Evolutionary conservation across 2,329 filamentous ascomycete genomes (phyloP), one percentile per base, ranked within the genome.

Genomic region (Xylaria sp.): DNA sequence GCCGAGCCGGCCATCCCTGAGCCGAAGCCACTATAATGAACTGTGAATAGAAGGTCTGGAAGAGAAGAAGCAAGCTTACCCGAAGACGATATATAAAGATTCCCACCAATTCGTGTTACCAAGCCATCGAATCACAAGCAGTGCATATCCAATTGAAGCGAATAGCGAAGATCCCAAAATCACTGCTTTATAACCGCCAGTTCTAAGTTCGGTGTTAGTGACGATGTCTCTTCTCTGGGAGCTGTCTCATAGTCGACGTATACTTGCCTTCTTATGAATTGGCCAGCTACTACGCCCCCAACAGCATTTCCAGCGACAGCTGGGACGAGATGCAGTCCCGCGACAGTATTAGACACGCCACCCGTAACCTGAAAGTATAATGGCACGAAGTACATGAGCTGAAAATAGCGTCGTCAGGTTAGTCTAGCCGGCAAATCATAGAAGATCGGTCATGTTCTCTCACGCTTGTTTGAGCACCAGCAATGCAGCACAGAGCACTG

Each of bases 301-400:
- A 87, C 66, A 0, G 90, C 86, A 71, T 93, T 92, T 0, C 90
- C 90, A 0, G 86, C 77, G 0, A 93, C 89, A 0, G 90, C 87
- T 0, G 90, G 90, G 45, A 92, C 83, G 0, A 93, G 79, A 71
- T 92, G 88, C 0, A 85, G 77, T 0, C 85, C 85, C 0, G 90
- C 88, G 1, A 81, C 78, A 0, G 89, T 88, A 50, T 85, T 87
- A 0, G 86, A 87, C 2, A 83, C 84, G 0, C 82, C 79, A 5
- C 84, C 79, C 0, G 89, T 89, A 0, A 90, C 85, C 64, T 91
- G 87, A 69, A 92, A 93, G 77, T 92, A 92, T 0, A 92, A 77
- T 0, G 90, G 90, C 0, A 92, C 84, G 0, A 85, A 84, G 61
- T 88, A 89, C 86, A 92, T 89, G 74, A 89, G 81, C 78, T 83